Conservation (phyloP, 23 red algal species). For the Chondrus crispus region DNA sequence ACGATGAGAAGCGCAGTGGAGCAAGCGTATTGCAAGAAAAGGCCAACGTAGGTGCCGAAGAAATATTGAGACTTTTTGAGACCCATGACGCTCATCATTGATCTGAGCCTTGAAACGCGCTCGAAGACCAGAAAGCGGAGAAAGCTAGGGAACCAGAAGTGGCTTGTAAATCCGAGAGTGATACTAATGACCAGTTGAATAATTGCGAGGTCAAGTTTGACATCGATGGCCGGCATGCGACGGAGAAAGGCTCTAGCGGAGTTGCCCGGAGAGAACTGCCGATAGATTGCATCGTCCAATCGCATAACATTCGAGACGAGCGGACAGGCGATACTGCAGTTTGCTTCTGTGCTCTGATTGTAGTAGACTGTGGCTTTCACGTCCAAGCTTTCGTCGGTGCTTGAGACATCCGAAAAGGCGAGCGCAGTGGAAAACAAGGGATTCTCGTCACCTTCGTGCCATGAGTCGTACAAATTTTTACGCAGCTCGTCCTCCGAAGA, state of each 20-base stretch:
- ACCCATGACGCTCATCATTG: constrained; percentile 84
- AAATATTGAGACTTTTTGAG: constrained; percentile 70
- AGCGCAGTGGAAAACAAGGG: constrained; percentile 39
- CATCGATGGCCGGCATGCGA: constrained; percentile 53
- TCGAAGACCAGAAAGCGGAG: constrained; percentile 82
- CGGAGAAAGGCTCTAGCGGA: constrained; percentile 56
- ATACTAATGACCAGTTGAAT: constrained; percentile 71
- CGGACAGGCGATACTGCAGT: constrained; percentile 43
- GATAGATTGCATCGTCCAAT: constrained; percentile 65
- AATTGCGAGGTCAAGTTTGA: constrained; percentile 36
- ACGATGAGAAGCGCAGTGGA: constrained; percentile 46
- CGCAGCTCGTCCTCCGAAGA: background rate
- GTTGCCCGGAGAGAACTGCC: constrained; percentile 11
- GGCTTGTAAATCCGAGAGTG: constrained; percentile 67
- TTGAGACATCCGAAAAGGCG: background rate
- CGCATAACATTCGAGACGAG: constrained; percentile 60
- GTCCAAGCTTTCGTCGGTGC: background rate
- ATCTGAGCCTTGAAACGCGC: constrained; percentile 54
- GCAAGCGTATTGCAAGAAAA: constrained; percentile 68
- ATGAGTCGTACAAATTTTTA: constrained; percentile 30
- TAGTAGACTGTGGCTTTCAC: constrained; percentile 46
- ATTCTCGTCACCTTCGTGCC: constrained; percentile 15
- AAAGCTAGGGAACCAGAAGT: constrained; percentile 78
- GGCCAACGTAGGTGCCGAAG: constrained; percentile 78
- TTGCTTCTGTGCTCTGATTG: constrained; percentile 18